Evolutionary conservation across 2,329 filamentous ascomycete genomes (phyloP), one percentile per base, ranked within the genome.

Genomic region (Neonectria ditissima): DNA sequence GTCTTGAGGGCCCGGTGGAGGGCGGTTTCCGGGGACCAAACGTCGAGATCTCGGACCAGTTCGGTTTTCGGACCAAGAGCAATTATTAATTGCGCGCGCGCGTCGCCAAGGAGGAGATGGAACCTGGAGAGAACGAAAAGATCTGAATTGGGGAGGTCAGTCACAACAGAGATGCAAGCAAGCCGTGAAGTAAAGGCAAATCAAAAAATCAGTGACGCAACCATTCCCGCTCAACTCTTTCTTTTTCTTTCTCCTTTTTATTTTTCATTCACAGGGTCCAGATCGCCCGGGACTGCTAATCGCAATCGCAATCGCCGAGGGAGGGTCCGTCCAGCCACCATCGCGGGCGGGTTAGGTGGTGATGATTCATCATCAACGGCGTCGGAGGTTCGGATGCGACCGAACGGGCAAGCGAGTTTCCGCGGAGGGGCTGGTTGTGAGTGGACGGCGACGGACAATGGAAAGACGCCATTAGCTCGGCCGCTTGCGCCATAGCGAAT

Each of bases 311-410:
- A 41, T 18, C 37, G 37, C 37, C 37, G 8, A 41, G 37, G n/a
- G 37, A n/a, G n/a, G n/a, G n/a, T n/a, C n/a, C n/a, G 3, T 5
- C n/a, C n/a, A 11, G n/a, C 22, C 9, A 6, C 16, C 43, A 47
- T 16, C 14, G 22, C 14, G 7, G 39, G 18, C 16, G 24, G 26
- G n/a, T n/a, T n/a, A n/a, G n/a, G 6, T 14, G 18, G 14, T 45
- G 47, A 62, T 62, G 47, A 62, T 62, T 62, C 60, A 62, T 62
- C 60, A 62, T 28, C 41, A 4, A 11, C 30, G 58, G 22, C 26
- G 53, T 62, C 59, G 47, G 59, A 56, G 37, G 18, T 41, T 41
- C 59, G 59, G 47, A 41, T 37, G 44, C 30, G 37, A 52, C 59
- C 22, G 44, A 20, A 32, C 20, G 45, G 26, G 26, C 41, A 44